Evolutionary conservation across 768 basidiomycete species (phyloP).

Genomic region (Ramaria rubella): DNA sequence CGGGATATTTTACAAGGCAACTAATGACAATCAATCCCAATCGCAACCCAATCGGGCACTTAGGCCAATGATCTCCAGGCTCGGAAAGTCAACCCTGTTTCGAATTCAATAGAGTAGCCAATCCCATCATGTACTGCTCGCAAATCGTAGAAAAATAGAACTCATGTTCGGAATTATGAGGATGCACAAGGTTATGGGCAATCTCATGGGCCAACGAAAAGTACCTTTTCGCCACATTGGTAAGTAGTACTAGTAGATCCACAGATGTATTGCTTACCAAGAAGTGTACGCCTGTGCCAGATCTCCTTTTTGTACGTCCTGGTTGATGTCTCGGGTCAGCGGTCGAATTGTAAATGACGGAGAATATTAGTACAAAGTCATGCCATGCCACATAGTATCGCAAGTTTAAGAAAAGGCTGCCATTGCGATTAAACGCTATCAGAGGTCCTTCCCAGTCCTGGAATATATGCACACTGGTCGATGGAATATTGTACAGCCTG

Average conservation of each 20-base stretch:
- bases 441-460: conserved; percentile 72
- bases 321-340: conserved; percentile 50
- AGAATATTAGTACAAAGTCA: conserved; percentile 35
- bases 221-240: conserved; percentile 46
- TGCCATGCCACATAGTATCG: conserved; percentile 85
- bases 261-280: conserved; percentile 42
- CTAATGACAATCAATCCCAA: too few relatives aligned
- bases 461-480: conserved; percentile 77
- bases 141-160: conserved; percentile 93
- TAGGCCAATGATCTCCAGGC: too few relatives aligned
- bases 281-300: conserved; percentile 66
- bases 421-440: conserved; percentile 91
- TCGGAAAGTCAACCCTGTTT: background rate
- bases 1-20: too few relatives aligned
- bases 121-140: conserved; percentile 42
- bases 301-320: conserved; percentile 48
- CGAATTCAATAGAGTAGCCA: conserved; percentile 18
- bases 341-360: conserved; percentile 3
- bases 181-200: conserved; percentile 82
- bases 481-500: conserved; percentile 65
- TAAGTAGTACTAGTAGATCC: background rate
- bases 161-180: conserved; percentile 88
- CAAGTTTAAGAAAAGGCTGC: conserved; percentile 82
- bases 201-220: conserved; percentile 91
- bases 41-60: too few relatives aligned